Conservation (phyloP, 75 land plant genomes). For the Cupressus sempervirens region DNA sequence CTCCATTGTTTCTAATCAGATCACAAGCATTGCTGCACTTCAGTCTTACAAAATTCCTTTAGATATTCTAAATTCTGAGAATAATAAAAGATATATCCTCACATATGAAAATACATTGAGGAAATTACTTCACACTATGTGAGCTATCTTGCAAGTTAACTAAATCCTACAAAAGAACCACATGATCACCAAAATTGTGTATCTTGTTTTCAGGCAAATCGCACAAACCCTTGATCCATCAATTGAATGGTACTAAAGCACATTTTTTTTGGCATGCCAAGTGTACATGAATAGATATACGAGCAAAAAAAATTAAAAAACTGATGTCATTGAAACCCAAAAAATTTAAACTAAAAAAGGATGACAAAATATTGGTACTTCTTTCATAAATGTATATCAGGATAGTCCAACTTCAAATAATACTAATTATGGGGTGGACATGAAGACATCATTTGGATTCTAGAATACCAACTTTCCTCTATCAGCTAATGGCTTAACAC, state of each 20-base stretch:
- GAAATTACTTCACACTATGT: conserved; percentile 79
- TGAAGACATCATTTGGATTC: background rate
- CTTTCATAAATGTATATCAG: background rate
- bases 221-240: background rate
- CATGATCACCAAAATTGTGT: background rate
- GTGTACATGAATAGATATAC: background rate
- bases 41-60: background rate
- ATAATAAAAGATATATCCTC: background rate
- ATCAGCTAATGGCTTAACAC: background rate
- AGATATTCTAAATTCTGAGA: background rate
- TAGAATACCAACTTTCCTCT: background rate
- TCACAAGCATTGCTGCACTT: background rate
- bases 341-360: background rate
- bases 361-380: background rate
- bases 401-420: background rate
- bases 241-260: too few relatives aligned
- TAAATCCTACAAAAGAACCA: conserved; percentile 49
- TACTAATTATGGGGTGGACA: background rate
- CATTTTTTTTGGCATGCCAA: too few relatives aligned
- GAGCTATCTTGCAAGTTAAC: conserved; percentile 60
- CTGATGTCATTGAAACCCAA: background rate
- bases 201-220: background rate
- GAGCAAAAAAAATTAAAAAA: background rate
- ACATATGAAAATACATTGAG: background rate
- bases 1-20: background rate